Conservation (phyloP, 441 rosid genomes). For the Monsonia emarginata region DNA sequence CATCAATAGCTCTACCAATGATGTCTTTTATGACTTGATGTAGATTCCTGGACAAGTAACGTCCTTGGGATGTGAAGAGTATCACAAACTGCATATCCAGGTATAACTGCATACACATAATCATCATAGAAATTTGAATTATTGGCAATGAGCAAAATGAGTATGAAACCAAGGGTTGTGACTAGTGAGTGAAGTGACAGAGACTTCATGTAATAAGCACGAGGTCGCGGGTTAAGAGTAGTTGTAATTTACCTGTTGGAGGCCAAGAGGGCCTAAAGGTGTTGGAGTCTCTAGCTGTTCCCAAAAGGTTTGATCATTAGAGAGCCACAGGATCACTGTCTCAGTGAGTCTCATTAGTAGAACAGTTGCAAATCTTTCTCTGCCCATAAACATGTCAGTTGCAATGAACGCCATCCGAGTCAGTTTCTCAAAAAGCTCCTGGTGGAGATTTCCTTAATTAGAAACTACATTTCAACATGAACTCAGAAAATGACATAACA, state of each 20-base stretch:
- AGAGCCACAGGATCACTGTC: constrained; percentile 89
- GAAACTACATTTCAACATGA: too few species aligned
- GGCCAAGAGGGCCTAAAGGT: constrained; percentile 83
- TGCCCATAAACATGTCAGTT: constrained; percentile 92
- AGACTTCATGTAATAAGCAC: constrained; percentile 17
- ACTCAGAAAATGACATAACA: too few species aligned
- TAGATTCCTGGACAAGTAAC: constrained; percentile 87
- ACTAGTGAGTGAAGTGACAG: too few species aligned
- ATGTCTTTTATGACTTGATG: constrained; percentile 81
- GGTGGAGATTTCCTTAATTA: constrained; percentile 9
- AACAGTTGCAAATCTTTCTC: constrained; percentile 87
- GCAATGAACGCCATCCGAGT: constrained; percentile 77
- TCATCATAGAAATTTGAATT: neutral
- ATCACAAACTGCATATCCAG: constrained; percentile 92
- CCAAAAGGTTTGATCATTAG: constrained; percentile 95
- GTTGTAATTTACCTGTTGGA: constrained; percentile 43
- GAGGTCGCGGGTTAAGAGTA: too few species aligned
- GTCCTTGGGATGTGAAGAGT: constrained; percentile 94
- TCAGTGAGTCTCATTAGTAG: constrained; percentile 91
- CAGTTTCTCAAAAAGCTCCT: constrained; percentile 83
- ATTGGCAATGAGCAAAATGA: neutral
- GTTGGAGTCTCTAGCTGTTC: constrained; percentile 88
- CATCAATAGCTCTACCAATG: constrained; percentile 67
- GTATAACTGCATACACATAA: constrained; percentile 57
- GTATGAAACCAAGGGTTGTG: too few species aligned